A percentile compares a stretch with the other conserved stretches of the same genome.
Evolutionary conservation across 352 stramenopile species (phyloP).

Genomic region (Pythium grandisporangium): DNA sequence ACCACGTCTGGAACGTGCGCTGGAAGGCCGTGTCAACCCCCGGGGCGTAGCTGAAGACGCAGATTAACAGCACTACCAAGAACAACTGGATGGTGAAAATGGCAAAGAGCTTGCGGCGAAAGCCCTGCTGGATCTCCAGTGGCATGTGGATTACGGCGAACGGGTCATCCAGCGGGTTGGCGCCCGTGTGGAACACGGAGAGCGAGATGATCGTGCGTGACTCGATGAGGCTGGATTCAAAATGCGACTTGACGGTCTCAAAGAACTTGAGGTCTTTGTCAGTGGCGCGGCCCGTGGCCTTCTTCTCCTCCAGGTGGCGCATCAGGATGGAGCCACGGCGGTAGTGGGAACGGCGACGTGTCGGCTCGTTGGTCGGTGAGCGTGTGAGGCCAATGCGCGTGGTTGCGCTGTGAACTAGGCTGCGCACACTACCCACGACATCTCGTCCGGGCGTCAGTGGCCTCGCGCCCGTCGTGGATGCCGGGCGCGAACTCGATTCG

Average conservation of each 20-base stretch:
- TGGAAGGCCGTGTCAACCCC: constrained; percentile 19
- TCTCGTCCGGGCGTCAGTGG: too few species aligned
- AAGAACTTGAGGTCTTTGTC: constrained; percentile 80
- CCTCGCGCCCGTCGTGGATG: too few species aligned
- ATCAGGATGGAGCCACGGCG: constrained; percentile 63
- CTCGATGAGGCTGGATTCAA: constrained; percentile 64
- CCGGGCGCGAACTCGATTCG: too few species aligned
- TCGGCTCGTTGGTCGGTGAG: constrained; percentile 28
- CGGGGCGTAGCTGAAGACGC: constrained; percentile 23
- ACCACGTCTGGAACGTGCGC: constrained; percentile 27
- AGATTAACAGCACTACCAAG: constrained; percentile 31
- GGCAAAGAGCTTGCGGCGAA: constrained; percentile 63
- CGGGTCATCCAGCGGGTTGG: constrained; percentile 60
- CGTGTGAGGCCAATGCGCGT: too few species aligned
- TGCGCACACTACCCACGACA: too few species aligned
- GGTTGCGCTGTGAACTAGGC: too few species aligned
- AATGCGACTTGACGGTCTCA: constrained; percentile 61
- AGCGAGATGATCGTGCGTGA: constrained; percentile 69
- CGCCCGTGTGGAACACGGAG: constrained; percentile 64
- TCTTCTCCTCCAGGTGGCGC: constrained; percentile 60
- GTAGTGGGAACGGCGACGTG: constrained; percentile 39
- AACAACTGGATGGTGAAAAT: constrained; percentile 67
- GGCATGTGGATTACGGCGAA: constrained; percentile 69
- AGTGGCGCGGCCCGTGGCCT: constrained; percentile 38
- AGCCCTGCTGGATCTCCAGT: constrained; percentile 51